Base-by-base conservation (phyloP, 129 eudicot genomes). In the Escallonia herrerae region DNA sequence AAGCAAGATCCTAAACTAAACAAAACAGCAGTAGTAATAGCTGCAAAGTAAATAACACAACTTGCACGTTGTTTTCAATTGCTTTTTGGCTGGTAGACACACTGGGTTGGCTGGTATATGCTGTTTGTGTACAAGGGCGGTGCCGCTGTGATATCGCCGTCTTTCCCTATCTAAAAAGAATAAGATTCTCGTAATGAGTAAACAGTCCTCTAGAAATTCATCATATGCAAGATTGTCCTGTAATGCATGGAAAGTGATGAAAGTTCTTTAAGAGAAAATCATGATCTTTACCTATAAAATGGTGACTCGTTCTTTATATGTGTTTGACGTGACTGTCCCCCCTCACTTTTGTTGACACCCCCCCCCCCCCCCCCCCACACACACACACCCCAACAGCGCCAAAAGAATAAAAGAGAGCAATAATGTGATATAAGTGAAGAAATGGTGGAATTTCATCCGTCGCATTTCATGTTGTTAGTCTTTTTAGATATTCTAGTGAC, bases 401-500 rank as follows among this genome's bases (percentile, higher is more conserved):
- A 2, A 11, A 8, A 5, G 6, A 5, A 5, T 45, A 5, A 5
- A 5, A 45, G 2, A 45, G 49, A 45, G 49, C 49, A 45, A 5
- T 45, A 45, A 45, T 8, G 14, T n/a, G 22, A 12, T 51, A 8
- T 53, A 7, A 4, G 13, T 53, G 13, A 11, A n/a, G 3, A 53
- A 33, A 11, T 3, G 58, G 2, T 12, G 14, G 5, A 4, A 8
- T 53, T 13, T 3, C 14, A 12, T 51, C 14, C 12, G 1, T 5
- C 12, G 5, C 10, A 49, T 11, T 3, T 49, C 12, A 49, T 49
- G 12, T 49, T n/a, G 13, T 33, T 45, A 15, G 40, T 63, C 53
- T 41, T 55, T 56, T 12, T 43, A 43, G 45, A 33, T 61, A 33
- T 67, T 63, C 49, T 14, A 58, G 15, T 70, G 37, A 40, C 45